phyloP scores from a whole-genome alignment of 352 stramenopile genomes.

The Phytophthora crassamura region DNA sequence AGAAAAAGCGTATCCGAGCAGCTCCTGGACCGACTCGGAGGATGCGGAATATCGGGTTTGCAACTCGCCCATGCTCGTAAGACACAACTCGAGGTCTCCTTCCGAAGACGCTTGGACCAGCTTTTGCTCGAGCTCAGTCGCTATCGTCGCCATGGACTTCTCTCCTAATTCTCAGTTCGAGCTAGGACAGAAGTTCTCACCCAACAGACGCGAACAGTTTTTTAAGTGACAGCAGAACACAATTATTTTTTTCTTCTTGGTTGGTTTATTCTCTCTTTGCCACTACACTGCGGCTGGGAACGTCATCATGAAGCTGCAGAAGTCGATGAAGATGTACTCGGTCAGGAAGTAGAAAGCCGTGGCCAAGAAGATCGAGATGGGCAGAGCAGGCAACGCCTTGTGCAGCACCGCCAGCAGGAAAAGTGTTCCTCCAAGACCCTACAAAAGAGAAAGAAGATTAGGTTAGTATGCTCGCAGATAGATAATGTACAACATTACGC shows the following conservation, averaged over 20 bases:
- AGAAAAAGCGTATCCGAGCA: constrained; percentile 35
- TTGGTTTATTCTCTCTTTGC: no score
- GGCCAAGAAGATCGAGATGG: constrained; percentile 93
- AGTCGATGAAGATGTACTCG: constrained; percentile 85
- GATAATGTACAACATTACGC: neutral
- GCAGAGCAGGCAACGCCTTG: constrained; percentile 94
- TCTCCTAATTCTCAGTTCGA: neutral
- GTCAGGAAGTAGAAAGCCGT: constrained; percentile 88
- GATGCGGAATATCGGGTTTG: constrained; percentile 13
- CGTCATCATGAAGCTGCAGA: constrained; percentile 82
- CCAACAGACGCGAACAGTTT: constrained; percentile 14
- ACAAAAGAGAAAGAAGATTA: constrained; percentile 14
- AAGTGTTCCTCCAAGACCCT: constrained; percentile 94
- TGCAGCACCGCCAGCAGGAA: constrained; percentile 95
- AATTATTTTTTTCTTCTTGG: constrained; percentile 19
- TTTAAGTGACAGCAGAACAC: constrained; percentile 20
- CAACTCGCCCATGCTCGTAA: constrained; percentile 14
- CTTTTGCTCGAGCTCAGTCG: constrained; percentile 25
- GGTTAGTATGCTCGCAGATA: neutral
- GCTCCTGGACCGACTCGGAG: constrained; percentile 27
- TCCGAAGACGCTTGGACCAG: constrained; percentile 32
- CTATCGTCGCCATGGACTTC: constrained; percentile 1
- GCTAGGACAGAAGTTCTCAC: no score
- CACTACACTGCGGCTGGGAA: constrained; percentile 61
- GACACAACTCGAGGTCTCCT: constrained; percentile 21